Base-by-base conservation (phyloP, 495 filamentous ascomycete genomes). In the Aspergillus olivimuriae region DNA sequence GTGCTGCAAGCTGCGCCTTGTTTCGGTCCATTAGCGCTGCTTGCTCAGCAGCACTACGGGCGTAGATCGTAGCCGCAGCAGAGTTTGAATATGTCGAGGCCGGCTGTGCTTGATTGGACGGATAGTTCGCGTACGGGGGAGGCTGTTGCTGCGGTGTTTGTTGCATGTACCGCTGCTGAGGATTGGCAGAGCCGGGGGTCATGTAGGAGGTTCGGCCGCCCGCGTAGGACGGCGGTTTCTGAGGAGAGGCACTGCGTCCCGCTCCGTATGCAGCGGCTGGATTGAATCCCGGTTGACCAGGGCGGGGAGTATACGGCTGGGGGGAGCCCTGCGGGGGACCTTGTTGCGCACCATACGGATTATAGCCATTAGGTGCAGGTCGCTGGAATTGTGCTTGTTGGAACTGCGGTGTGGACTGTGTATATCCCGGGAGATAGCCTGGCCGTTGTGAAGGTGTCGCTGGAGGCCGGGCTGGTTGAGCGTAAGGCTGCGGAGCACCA, bases 11-110 rank as follows among this genome's bases (percentile, higher is more conserved):
- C 44, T 75, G 69, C 20, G 65, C 60, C 53, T 65, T 74, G 30
- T 70, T 63, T 31, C 63, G 55, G 24, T 72, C 65, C 61, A 72
- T 69, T 38, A 70, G 33, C 2, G 60, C 55, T n/a, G 68, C 65
- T 53, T 73, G 72, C 44, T 75, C 72, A 17, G 66, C 64, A 3
- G 66, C 66, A 56, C 58, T 74, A 32, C 67, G 60, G 39, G 65
- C 60, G 43, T 69, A 66, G 4, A 58, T 58, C n/a, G 57, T 57
- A 32, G 69, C 61, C 20, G 66, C 63, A 33, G 68, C 60, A 18
- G 63, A 68, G 36, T 63, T 66, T 16, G 65, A 53, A 47, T 73
- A 70, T 24, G 57, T 47, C 12, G 68, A 60, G 23, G 61, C 52
- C n/a, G 60, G 56, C 4, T 61, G 44, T 0, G 56, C 52, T 41